phyloP scores from a whole-genome alignment of 2,329 filamentous ascomycete genomes.

The Fusarium chlamydosporum region DNA sequence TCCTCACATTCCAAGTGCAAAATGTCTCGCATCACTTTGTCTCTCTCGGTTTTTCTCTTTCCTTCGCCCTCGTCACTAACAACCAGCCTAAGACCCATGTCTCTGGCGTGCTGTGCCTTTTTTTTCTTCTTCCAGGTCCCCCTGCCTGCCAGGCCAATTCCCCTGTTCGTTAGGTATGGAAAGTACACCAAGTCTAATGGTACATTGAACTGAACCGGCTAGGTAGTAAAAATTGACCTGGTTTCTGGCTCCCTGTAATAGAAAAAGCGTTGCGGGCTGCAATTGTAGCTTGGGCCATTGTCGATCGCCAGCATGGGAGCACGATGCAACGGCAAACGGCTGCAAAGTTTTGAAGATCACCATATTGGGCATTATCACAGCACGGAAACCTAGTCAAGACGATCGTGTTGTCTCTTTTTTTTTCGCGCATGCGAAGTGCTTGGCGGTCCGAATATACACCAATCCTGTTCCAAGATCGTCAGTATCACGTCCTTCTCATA shows the following conservation, averaged over 20 bases:
- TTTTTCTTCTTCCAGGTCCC: slow-evolving; percentile 28
- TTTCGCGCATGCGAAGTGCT: slow-evolving; percentile 16
- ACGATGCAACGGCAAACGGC: slow-evolving; percentile 30
- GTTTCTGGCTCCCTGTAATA: slow-evolving; percentile 28
- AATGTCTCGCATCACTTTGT: slow-evolving; percentile 49
- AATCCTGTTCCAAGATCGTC: slow-evolving; percentile 19
- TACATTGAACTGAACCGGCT: slow-evolving; percentile 1
- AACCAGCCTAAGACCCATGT: slow-evolving; percentile 39
- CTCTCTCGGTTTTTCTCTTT: slow-evolving; percentile 15
- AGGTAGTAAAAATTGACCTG: slow-evolving; percentile 2
- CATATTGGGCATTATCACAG: slow-evolving; percentile 26
- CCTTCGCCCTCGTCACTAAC: background rate
- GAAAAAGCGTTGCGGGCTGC: slow-evolving; percentile 15
- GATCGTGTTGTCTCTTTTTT: slow-evolving; percentile 1
- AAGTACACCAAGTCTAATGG: slow-evolving; percentile 28
- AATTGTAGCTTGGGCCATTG: slow-evolving; percentile 28
- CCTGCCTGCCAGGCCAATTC: slow-evolving; percentile 41
- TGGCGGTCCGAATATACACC: slow-evolving; percentile 13
- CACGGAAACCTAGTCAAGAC: slow-evolving; percentile 16
- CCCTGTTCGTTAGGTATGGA: slow-evolving; percentile 25
- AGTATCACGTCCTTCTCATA: slow-evolving; percentile 30
- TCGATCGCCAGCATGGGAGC: slow-evolving; percentile 34
- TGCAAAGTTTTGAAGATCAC: slow-evolving; percentile 33
- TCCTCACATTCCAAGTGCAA: slow-evolving; percentile 20
- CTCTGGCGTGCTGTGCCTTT: slow-evolving; percentile 44